Conservation (phyloP, 2,329 filamentous ascomycete genomes). For the Alternaria consortialis region DNA sequence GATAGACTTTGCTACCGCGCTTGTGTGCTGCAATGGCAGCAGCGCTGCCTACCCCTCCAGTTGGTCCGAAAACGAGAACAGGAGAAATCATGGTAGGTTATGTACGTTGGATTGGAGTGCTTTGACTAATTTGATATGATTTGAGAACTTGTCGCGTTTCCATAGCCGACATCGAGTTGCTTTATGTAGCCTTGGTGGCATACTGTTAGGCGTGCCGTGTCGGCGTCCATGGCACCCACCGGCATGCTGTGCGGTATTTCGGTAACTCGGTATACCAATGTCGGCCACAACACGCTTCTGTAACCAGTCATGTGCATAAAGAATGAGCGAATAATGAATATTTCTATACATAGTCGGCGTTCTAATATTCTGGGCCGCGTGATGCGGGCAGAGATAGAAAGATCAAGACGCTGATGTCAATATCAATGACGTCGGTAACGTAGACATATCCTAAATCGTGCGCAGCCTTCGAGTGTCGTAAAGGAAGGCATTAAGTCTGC, state of each 20-base stretch:
- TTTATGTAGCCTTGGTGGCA: neutral
- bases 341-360: neutral
- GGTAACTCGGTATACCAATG: neutral
- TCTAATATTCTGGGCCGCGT: neutral
- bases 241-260: neutral
- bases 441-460: no score
- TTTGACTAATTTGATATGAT: neutral
- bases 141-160: neutral
- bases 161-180: neutral
- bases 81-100: conserved; percentile 3
- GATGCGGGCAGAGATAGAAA: neutral
- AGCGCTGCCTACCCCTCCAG: conserved; percentile 56
- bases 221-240: neutral
- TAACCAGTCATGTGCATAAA: neutral
- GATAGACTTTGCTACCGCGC: conserved; percentile 56
- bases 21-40: conserved; percentile 53
- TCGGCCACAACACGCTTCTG: neutral
- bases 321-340: neutral
- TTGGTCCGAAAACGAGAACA: conserved; percentile 60
- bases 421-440: no score
- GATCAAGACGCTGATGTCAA: neutral
- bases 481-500: no score
- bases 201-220: neutral
- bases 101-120: neutral
- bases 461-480: no score